These are phyloP conservation scores for Euphorbia celastroides DNA, from an alignment of 441 rosid species.

Conservation along the genomic window DNA sequence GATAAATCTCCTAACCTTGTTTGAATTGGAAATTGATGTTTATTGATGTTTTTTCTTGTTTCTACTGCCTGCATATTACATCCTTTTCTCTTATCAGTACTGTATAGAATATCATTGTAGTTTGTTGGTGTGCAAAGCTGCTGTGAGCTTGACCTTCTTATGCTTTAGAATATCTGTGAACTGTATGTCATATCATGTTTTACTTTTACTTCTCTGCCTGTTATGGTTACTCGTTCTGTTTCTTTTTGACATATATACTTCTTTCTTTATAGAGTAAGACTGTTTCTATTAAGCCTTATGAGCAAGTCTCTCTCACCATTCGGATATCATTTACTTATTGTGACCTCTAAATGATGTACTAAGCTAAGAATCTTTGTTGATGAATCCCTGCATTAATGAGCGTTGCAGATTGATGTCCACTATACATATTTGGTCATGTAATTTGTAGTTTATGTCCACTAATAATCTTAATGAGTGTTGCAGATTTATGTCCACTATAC, in stretches of 20 bases:
- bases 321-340: background rate
- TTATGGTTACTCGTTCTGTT: background rate
- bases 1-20: background rate
- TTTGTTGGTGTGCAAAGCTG: background rate
- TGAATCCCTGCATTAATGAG: background rate
- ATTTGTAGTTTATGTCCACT: too few species aligned
- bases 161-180: background rate
- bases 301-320: background rate
- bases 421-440: too few species aligned
- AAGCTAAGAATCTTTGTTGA: constrained; percentile 1
- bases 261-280: background rate
- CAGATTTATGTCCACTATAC: too few species aligned
- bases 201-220: background rate
- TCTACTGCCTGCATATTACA: background rate
- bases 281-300: background rate
- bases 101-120: background rate
- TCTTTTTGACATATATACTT: background rate
- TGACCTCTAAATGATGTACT: background rate
- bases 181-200: background rate
- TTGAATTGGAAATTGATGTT: background rate
- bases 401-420: too few species aligned
- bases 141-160: background rate
- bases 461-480: too few species aligned
- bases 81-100: background rate
- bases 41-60: background rate